Percentiles rank a stretch among this genome's conserved stretches.
phyloP scores from a whole-genome alignment of 2,329 filamentous ascomycete species.

The Aspergillus clavatus region DNA sequence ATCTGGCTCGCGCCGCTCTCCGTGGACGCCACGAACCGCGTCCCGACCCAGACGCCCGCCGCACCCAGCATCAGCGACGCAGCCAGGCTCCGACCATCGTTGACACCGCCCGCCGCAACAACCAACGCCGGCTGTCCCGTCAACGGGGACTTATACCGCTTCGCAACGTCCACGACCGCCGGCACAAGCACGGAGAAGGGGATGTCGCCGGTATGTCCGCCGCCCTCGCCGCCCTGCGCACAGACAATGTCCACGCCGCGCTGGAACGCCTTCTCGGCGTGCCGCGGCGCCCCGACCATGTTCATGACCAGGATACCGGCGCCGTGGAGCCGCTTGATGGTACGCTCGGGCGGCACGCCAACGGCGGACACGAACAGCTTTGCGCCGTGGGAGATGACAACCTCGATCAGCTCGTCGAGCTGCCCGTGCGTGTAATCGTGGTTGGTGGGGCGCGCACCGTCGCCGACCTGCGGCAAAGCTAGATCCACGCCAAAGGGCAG shows the following conservation, averaged over 20 bases:
- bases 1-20: conserved; percentile 76
- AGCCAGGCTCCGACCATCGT: conserved; percentile 75
- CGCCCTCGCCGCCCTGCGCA: conserved; percentile 88
- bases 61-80: conserved; percentile 83
- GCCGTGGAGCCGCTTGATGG: conserved; percentile 72
- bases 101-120: conserved; percentile 83
- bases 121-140: conserved; percentile 70
- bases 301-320: conserved; percentile 88
- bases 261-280: conserved; percentile 82
- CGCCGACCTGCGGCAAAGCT: conserved; percentile 83
- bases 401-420: conserved; percentile 80
- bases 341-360: conserved; percentile 69
- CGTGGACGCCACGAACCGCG: conserved; percentile 75
- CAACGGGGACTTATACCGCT: conserved; percentile 64
- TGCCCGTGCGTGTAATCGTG: conserved; percentile 92
- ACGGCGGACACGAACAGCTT: conserved; percentile 82
- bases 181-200: conserved; percentile 83
- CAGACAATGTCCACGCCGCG: conserved; percentile 87
- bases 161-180: conserved; percentile 77
- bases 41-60: conserved; percentile 88
- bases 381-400: conserved; percentile 79
- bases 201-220: conserved; percentile 86
- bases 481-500: conserved; percentile 90
- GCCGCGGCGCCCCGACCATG: conserved; percentile 91
- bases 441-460: conserved; percentile 79